Conservation (phyloP, 805 yeast genomes). For the Starmerella sp. region DNA sequence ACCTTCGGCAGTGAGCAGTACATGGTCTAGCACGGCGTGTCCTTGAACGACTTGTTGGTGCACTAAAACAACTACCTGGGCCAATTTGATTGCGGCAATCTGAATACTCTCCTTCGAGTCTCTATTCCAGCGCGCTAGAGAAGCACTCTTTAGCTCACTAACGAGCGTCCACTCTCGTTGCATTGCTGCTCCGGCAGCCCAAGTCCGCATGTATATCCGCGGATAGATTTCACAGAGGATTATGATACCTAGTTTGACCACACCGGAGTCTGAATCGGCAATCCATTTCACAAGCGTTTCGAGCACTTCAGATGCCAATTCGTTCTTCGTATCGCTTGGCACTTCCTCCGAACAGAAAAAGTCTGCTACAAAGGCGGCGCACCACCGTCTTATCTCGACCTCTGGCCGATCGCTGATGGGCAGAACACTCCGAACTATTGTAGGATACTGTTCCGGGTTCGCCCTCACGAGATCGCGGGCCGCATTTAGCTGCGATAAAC, state of each 20-base stretch:
- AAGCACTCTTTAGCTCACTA: slow-evolving; percentile 42
- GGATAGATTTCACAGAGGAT: slow-evolving; percentile 39
- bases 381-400: slow-evolving; percentile 28
- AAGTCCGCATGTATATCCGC: slow-evolving; percentile 31
- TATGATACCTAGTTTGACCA: slow-evolving; percentile 32
- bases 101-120: slow-evolving; percentile 36
- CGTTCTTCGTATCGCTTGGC: slow-evolving; percentile 19
- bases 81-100: slow-evolving; percentile 62
- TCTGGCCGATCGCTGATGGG: slow-evolving; percentile 31
- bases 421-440: slow-evolving; percentile 29
- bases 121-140: slow-evolving; percentile 50
- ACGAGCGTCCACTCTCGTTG: slow-evolving; percentile 45
- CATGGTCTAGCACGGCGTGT: slow-evolving; percentile 44
- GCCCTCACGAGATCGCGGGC: slow-evolving; percentile 29
- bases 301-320: slow-evolving; percentile 25
- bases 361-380: slow-evolving; percentile 30
- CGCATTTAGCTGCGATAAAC: slow-evolving; percentile 29
- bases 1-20: slow-evolving; percentile 58
- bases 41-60: slow-evolving; percentile 31
- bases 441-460: slow-evolving; percentile 31
- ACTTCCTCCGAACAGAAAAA: slow-evolving; percentile 28
- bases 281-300: slow-evolving; percentile 24
- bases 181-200: slow-evolving; percentile 30
- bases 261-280: slow-evolving; percentile 21
- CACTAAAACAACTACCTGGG: slow-evolving; percentile 46